Conservation (phyloP, 2,329 filamentous ascomycete species). For the Rutstroemia sp. region DNA sequence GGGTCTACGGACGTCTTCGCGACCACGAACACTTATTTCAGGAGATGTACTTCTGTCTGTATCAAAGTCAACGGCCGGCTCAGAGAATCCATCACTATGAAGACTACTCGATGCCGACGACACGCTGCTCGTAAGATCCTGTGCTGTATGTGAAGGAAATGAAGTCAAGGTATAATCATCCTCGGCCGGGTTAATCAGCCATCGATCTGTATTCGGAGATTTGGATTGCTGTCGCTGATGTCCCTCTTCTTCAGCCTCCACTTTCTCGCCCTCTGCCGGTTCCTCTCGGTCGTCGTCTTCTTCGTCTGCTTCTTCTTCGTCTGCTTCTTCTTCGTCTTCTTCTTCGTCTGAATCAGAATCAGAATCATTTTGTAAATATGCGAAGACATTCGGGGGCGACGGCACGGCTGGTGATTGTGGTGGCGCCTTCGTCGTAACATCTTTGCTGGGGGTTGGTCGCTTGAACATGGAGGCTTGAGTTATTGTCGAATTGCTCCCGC, state of each 20-base stretch:
- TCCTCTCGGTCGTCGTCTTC: not conserved
- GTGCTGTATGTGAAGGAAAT: constrained; percentile 17
- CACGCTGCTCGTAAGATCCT: constrained; percentile 24
- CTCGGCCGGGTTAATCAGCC: constrained; percentile 9
- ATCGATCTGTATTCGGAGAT: constrained; percentile 3
- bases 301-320: not conserved
- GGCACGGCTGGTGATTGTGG: constrained; percentile 27
- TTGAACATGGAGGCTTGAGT: constrained; percentile 30
- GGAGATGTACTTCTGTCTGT: constrained; percentile 40
- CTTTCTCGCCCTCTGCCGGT: not conserved
- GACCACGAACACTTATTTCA: constrained; percentile 33
- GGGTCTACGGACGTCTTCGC: constrained; percentile 10
- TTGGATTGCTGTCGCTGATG: constrained; percentile 8
- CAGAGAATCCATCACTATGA: constrained; percentile 31
- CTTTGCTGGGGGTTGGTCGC: constrained; percentile 14
- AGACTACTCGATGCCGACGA: constrained; percentile 28
- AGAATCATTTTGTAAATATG: constrained; percentile 22
- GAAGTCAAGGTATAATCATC: not conserved
- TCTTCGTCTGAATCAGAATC: not conserved
- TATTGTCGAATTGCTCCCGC: constrained; percentile 36
- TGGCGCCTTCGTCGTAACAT: constrained; percentile 13
- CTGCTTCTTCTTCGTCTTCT: not conserved
- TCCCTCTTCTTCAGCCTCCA: not conserved
- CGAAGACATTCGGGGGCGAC: constrained; percentile 26
- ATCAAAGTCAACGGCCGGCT: constrained; percentile 31